Evolutionary conservation across 148 eudicot species (phyloP), one percentile per base, ranked within the genome.

Genomic region (Polygonum aviculare): DNA sequence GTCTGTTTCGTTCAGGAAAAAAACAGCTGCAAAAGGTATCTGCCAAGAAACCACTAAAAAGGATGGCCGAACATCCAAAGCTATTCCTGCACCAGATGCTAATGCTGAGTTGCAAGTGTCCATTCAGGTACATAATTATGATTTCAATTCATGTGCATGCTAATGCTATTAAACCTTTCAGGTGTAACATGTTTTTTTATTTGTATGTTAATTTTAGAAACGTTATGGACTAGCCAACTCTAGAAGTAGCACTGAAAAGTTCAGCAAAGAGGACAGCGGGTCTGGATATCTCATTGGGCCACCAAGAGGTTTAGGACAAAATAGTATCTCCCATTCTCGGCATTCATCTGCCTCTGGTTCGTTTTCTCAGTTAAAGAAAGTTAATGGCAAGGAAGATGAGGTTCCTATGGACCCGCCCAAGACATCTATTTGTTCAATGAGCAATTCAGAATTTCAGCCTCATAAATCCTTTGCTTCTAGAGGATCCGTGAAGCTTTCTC

Each of bases 101-200:
- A 90, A 90, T 85, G 91, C 94, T 54, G 91, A 90, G 84, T 79
- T 85, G 73, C 87, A 79, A 74, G 77, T 77, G 22, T 87, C 91
- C 54, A 84, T 86, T 71, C 82, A 80, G 93, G 93, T 90, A 80
- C 50, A 41, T 33, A 18, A 9, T 5, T 26, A 26, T 4, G 1
- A 6, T 60, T 22, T 60, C 67, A 22, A 1, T 3, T 5, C 35
- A 80, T 18, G 40, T 9, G n/a, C 41, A 52, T 74, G 57, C 59
- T 15, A 21, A 44, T 80, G 39, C 40, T 65, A 51, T 14, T 33
- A 55, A 44, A n/a, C 16, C 19, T 36, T 7, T 60, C 48, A 33
- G 36, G 74, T 74, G 4, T 44, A 26, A 39, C 50, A 22, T 67
- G 22, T 10, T 26, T 26, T 71, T 9, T 59, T 21, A 6, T 3